Percentiles rank a stretch among this genome's conserved stretches.
These are phyloP conservation scores for Stachybotrys chartarum DNA, from an alignment of 2,329 filamentous ascomycete genomes.

Conservation along the genomic window DNA sequence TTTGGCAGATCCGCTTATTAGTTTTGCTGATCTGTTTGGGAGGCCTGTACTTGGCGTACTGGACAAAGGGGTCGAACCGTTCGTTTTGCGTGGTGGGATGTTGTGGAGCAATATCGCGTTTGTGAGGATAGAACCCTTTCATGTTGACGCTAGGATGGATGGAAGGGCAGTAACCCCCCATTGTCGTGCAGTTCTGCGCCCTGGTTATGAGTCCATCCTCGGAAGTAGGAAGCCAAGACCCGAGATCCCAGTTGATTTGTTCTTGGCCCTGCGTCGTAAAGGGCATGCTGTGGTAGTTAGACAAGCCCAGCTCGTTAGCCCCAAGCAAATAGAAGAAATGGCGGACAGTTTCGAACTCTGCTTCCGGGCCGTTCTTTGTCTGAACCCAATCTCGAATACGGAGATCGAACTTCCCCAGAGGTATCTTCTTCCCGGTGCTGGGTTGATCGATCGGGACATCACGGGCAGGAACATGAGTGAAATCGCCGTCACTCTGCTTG, in stretches of 20 bases:
- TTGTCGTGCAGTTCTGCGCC: neutral
- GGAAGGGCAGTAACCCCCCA: neutral
- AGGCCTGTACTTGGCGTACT: no score
- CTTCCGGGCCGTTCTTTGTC: neutral
- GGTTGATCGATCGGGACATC: neutral
- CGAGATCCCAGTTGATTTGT: neutral
- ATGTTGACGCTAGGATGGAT: neutral
- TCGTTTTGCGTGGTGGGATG: neutral
- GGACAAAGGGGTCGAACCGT: neutral
- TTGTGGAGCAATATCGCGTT: neutral
- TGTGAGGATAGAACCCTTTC: neutral
- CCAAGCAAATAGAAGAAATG: neutral
- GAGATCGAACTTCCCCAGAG: neutral
- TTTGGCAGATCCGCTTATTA: no score
- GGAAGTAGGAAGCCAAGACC: neutral
- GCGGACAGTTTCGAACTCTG: neutral
- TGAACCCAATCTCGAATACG: neutral
- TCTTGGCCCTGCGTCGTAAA: no score
- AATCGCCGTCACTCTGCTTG: no score
- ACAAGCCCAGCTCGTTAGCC: neutral
- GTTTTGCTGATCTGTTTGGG: no score
- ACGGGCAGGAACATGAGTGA: neutral
- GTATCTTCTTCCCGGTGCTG: neutral
- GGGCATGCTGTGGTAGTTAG: neutral
- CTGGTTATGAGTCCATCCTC: neutral